Evolutionary conservation across 768 basidiomycete species (phyloP).

Genomic region (Amanita exitialis): DNA sequence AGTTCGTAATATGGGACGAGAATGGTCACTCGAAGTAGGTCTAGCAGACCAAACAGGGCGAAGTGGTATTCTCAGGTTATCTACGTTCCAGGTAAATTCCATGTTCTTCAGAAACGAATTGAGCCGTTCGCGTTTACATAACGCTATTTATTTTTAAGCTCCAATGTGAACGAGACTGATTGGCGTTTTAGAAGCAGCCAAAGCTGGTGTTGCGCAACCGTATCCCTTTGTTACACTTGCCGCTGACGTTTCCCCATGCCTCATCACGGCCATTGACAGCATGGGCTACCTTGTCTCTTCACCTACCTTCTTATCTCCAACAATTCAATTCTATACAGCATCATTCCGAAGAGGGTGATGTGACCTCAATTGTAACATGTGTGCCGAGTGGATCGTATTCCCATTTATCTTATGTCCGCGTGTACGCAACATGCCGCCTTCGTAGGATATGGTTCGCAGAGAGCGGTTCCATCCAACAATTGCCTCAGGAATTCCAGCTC

Average conservation of each 20-base stretch:
- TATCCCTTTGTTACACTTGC: constrained; percentile 57
- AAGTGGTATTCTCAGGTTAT: constrained; percentile 53
- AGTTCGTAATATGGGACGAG: constrained; percentile 53
- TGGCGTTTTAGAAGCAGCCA: constrained; percentile 21
- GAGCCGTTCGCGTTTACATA: background rate
- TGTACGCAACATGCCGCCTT: constrained; percentile 72
- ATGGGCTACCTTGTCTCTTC: constrained; percentile 58
- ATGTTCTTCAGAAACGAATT: background rate
- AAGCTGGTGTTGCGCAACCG: constrained; percentile 30
- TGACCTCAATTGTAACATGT: constrained; percentile 6
- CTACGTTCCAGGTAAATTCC: constrained; percentile 68
- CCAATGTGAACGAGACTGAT: background rate
- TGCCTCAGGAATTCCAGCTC: constrained; percentile 73
- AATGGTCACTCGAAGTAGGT: constrained; percentile 73
- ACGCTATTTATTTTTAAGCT: background rate
- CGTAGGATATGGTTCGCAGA: constrained; percentile 71
- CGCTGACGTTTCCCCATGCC: constrained; percentile 49
- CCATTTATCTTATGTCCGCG: constrained; percentile 61
- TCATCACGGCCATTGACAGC: constrained; percentile 52
- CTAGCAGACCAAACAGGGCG: constrained; percentile 53
- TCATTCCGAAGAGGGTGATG: constrained; percentile 11
- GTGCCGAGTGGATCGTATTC: constrained; percentile 49
- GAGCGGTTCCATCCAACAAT: constrained; percentile 28
- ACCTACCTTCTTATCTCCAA: constrained; percentile 49
- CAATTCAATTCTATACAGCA: constrained; percentile 47